These are phyloP conservation scores for Ajuga reptans DNA, from an alignment of 305 asterid species.

Conservation along the genomic window DNA sequence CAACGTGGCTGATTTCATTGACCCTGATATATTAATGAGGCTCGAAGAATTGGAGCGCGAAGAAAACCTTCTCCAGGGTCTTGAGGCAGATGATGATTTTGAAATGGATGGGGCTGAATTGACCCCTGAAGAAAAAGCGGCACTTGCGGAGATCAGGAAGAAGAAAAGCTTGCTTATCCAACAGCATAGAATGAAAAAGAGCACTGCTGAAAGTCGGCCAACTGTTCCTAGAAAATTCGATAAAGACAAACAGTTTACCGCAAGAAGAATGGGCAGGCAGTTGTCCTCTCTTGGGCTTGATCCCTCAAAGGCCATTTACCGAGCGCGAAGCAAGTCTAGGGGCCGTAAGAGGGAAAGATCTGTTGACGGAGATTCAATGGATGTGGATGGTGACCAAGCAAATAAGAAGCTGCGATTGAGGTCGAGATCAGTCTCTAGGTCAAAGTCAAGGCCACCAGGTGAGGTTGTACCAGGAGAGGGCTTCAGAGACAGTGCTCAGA, in stretches of 20 bases:
- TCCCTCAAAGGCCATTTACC: conserved; percentile 59
- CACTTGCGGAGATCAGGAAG: conserved; percentile 63
- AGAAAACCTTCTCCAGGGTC: conserved; percentile 66
- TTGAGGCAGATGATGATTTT: conserved; percentile 52
- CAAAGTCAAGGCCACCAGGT: conserved; percentile 48
- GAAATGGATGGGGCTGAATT: conserved; percentile 84
- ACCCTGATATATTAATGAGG: conserved; percentile 76
- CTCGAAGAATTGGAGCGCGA: conserved; percentile 86
- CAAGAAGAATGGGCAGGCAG: conserved; percentile 85
- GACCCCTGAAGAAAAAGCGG: conserved; percentile 61
- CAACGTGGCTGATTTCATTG: conserved; percentile 80
- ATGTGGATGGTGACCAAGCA: conserved; percentile 53
- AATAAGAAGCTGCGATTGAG: conserved; percentile 59
- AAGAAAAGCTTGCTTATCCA: conserved; percentile 72
- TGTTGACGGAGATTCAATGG: conserved; percentile 46
- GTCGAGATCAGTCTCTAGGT: conserved; percentile 44
- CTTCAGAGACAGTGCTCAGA: conserved; percentile 61
- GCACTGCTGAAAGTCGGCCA: conserved; percentile 84
- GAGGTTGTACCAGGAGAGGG: conserved; percentile 89
- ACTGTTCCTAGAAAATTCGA: conserved; percentile 71
- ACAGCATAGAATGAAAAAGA: conserved; percentile 74
- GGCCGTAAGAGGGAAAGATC: conserved; percentile 92
- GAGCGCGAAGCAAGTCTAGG: conserved; percentile 70
- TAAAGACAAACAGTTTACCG: conserved; percentile 52
- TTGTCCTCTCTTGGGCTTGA: conserved; percentile 59